Evolutionary conservation across 192 early-diverging fungal genomes (phyloP).

Genomic region (Coemansia sp.): DNA sequence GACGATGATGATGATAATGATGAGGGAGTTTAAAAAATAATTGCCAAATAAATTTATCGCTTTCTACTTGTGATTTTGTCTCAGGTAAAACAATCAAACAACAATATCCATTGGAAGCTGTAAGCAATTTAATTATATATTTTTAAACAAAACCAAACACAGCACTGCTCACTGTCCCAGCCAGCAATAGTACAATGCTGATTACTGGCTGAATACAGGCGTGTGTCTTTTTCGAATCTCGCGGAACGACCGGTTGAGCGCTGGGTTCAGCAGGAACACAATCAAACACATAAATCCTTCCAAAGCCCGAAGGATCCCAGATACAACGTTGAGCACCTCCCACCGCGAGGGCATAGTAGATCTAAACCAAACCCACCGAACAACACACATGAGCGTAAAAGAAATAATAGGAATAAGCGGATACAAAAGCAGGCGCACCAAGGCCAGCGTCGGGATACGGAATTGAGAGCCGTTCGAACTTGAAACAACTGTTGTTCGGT

Average conservation of each 20-base stretch:
- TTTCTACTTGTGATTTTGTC: no score
- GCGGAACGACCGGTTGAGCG: slow-evolving; percentile 47
- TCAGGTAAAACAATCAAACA: no score
- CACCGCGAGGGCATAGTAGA: slow-evolving; percentile 46
- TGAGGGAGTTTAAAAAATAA: neutral
- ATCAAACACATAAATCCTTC: slow-evolving; percentile 49
- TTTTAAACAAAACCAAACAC: neutral
- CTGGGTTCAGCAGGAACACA: slow-evolving; percentile 51
- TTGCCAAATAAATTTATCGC: no score
- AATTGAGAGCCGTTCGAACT: slow-evolving; percentile 23
- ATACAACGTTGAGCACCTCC: slow-evolving; percentile 43
- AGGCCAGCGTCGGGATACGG: slow-evolving; percentile 40
- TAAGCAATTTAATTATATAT: no score
- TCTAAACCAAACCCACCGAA: slow-evolving; percentile 52
- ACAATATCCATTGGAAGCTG: no score
- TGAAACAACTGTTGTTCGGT: slow-evolving; percentile 18
- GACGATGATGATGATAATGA: slow-evolving; percentile 4
- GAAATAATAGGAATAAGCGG: slow-evolving; percentile 49
- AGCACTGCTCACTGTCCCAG: neutral
- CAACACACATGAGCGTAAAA: slow-evolving; percentile 52
- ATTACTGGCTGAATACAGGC: slow-evolving; percentile 25
- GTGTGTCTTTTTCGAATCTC: slow-evolving; percentile 50
- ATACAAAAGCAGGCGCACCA: slow-evolving; percentile 44
- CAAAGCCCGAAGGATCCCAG: slow-evolving; percentile 38
- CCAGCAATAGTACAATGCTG: no score